These are phyloP conservation scores for Xerocomus amazonicus DNA, from an alignment of 1,284 basidiomycete species.

Conservation along the genomic window DNA sequence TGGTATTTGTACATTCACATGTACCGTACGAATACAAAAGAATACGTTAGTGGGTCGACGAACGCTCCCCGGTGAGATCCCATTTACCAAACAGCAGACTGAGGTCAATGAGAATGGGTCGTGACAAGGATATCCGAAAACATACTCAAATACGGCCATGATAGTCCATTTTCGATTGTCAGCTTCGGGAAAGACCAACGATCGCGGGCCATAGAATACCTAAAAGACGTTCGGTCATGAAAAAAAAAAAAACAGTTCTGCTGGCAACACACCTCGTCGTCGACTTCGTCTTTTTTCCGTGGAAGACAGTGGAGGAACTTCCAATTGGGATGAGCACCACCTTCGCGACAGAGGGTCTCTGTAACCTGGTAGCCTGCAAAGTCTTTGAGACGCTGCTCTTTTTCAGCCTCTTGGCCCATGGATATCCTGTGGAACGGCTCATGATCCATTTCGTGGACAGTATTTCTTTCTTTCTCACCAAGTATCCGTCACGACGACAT, in stretches of 20 bases:
- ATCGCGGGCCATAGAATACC: slow-evolving; percentile 77
- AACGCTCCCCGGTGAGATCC: slow-evolving; percentile 31
- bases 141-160: slow-evolving; percentile 84
- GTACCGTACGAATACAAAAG: too few relatives aligned
- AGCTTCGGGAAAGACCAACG: slow-evolving; percentile 70
- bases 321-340: slow-evolving; percentile 87
- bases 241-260: background rate
- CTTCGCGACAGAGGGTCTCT: slow-evolving; percentile 72
- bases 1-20: too few relatives aligned
- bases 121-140: slow-evolving; percentile 17
- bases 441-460: background rate
- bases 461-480: slow-evolving; percentile 53
- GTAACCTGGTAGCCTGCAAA: slow-evolving; percentile 96
- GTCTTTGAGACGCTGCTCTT: slow-evolving; percentile 81
- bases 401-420: slow-evolving; percentile 98
- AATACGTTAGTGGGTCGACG: slow-evolving; percentile 1
- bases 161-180: slow-evolving; percentile 95
- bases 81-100: slow-evolving; percentile 53
- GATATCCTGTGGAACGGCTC: slow-evolving; percentile 67
- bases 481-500: slow-evolving; percentile 94
- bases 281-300: slow-evolving; percentile 89
- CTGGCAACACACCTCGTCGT: slow-evolving; percentile 72
- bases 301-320: slow-evolving; percentile 97
- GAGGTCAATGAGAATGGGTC: slow-evolving; percentile 9
- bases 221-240: slow-evolving; percentile 22